Base-by-base conservation (phyloP, 1,139 yeast species). In the Protomyces pachydermus region DNA sequence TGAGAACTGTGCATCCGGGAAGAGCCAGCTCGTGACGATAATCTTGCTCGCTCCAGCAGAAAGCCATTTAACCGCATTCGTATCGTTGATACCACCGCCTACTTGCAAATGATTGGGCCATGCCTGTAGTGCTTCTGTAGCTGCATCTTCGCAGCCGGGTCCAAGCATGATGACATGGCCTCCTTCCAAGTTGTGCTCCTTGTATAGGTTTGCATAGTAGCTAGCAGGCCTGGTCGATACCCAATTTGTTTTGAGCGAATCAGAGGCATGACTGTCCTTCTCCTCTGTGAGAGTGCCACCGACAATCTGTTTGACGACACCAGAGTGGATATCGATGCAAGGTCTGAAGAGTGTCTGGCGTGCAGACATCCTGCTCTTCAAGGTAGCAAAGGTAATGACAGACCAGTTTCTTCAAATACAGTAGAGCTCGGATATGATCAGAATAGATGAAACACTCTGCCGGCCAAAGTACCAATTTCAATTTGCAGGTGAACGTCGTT, bases 141-240 rank as follows among this genome's bases (percentile, higher is more conserved):
- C 98, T 0, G 96, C 97, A 12, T 75, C 81, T 69, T 91, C 96
- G 71, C 95, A 91, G 57, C 85, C 86, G 0, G 88, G 80, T 0
- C 98, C 98, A 2, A 93, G 79, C 74, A 93, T 91, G 71, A 93
- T 93, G 32, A 95, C 96, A 77, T 93, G 98, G 51, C 97, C 88
- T 1, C 98, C 96, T 0, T 68, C 65, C 1, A 93, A 82, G 2
- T 78, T 67, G 72, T 86, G 76, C 1, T 78, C 73, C 62, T 77
- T 78, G 75, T 93, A 95, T 55, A 95, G 76, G n/a, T 80, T 69
- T 1, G 96, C 91, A 72, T 86, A 93, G 75, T 83, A 86, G 1
- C 86, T 81, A 0, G 97, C 83, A 0, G 96, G 86, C 58, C 87
- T 81, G 35, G 82, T 76, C 8, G 96, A 85, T 2, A 91, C 89